Evolutionary conservation across 1,139 yeast species (phyloP).

Genomic region (Suhomyces panamericanus): DNA sequence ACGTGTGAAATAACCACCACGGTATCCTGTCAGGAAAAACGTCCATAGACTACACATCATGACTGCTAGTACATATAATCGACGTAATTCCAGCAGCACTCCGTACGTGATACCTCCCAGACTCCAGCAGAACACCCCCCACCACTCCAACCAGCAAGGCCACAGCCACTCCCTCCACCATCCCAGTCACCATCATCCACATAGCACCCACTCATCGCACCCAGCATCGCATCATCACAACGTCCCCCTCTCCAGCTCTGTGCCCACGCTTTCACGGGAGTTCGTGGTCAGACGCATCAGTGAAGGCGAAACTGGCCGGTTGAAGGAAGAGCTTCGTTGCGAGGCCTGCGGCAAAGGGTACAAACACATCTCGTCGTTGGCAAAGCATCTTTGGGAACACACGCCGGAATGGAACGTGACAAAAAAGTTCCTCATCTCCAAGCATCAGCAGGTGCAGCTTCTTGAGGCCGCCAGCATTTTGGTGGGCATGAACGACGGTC

Average conservation of each 20-base stretch:
- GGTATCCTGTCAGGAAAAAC: neutral
- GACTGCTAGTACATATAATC: constrained; percentile 21
- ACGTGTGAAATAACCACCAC: neutral
- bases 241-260: constrained; percentile 21
- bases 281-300: constrained; percentile 80
- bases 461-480: constrained; percentile 86
- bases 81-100: constrained; percentile 33
- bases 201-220: constrained; percentile 9
- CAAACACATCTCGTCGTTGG: constrained; percentile 77
- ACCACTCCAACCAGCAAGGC: constrained; percentile 12
- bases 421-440: constrained; percentile 74
- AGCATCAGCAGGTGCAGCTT: constrained; percentile 87
- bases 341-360: constrained; percentile 91
- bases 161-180: constrained; percentile 10
- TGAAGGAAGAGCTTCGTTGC: constrained; percentile 80
- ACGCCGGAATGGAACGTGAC: constrained; percentile 93
- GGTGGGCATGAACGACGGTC: constrained; percentile 70
- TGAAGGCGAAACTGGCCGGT: constrained; percentile 82
- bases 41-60: neutral
- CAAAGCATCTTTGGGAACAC: constrained; percentile 77
- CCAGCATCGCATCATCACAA: neutral
- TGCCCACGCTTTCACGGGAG: constrained; percentile 61
- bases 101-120: constrained; percentile 41
- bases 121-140: constrained; percentile 18
- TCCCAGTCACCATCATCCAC: constrained; percentile 11